A percentile compares a stretch with the other conserved stretches of the same genome.
Evolutionary conservation across 495 filamentous ascomycete species (phyloP).

Genomic region (Tuber microsphaerosporum): DNA sequence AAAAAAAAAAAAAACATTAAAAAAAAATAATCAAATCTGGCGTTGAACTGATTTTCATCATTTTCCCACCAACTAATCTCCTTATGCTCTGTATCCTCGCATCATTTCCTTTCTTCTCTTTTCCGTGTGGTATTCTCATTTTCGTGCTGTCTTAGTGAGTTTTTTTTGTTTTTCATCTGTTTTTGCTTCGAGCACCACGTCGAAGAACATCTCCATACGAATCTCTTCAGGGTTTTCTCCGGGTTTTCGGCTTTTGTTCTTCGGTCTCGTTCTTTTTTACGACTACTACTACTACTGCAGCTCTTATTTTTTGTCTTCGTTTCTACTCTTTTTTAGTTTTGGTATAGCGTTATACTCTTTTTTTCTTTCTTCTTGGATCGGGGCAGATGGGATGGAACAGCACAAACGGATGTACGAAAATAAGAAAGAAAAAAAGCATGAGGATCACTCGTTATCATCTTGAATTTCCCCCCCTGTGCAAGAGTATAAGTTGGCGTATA

Average conservation of each 20-base stretch:
- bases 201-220: background rate
- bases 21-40: slow-evolving; percentile 29
- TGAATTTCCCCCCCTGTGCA: background rate
- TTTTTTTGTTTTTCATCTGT: background rate
- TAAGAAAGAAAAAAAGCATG: background rate
- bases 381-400: background rate
- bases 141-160: background rate
- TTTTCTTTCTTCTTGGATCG: slow-evolving; percentile 11
- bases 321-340: slow-evolving; percentile 19
- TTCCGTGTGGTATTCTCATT: slow-evolving; percentile 1
- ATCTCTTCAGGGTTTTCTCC: slow-evolving; percentile 1
- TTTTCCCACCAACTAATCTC: slow-evolving; percentile 29
- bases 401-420: background rate
- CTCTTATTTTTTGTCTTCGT: background rate
- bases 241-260: slow-evolving; percentile 9
- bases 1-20: slow-evolving; percentile 29
- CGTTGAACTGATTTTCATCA: slow-evolving; percentile 36
- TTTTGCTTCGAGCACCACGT: background rate
- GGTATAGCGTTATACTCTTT: slow-evolving; percentile 5
- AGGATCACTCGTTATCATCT: background rate
- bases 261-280: slow-evolving; percentile 8
- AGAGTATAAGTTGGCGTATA: background rate
- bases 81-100: slow-evolving; percentile 10
- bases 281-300: slow-evolving; percentile 17
- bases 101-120: slow-evolving; percentile 10